These are phyloP conservation scores for Plasmodium inui DNA, from an alignment of 169 alveolate species.

Conservation along the genomic window DNA sequence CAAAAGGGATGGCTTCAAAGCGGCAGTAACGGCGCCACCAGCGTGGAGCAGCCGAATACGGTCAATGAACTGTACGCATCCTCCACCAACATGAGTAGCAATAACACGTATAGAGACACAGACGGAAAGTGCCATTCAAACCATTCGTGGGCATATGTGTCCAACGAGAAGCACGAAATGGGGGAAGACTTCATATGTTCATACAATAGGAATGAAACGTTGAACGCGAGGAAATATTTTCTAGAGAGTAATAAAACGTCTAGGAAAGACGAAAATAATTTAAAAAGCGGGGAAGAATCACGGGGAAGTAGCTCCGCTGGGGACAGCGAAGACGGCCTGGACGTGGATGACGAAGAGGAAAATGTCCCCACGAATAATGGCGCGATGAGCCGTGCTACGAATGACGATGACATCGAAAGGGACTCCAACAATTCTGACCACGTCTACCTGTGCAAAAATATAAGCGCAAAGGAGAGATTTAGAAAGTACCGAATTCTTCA, in stretches of 20 bases:
- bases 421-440: conserved; percentile 23
- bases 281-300: neutral
- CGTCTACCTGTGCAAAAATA: conserved; percentile 33
- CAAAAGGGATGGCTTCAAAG: neutral
- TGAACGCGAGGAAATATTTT: neutral
- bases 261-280: neutral
- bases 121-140: neutral
- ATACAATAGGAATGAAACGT: conserved; percentile 21
- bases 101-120: neutral
- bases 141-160: conserved; percentile 39
- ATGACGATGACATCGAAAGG: conserved; percentile 5
- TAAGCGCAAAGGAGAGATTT: conserved; percentile 88
- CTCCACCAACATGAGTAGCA: neutral
- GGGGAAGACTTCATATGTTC: conserved; percentile 40
- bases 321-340: neutral
- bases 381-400: neutral
- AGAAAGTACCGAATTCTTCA: conserved; percentile 91
- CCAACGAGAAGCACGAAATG: conserved; percentile 62
- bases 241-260: neutral
- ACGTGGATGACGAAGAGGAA: neutral
- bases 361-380: neutral
- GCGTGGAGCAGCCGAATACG: neutral
- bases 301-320: neutral
- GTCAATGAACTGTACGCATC: neutral
- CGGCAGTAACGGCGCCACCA: neutral